A percentile compares a stretch with the other conserved stretches of the same genome.
Evolutionary conservation across 2,329 filamentous ascomycete species (phyloP).

Genomic region (Monosporascus sp.): DNA sequence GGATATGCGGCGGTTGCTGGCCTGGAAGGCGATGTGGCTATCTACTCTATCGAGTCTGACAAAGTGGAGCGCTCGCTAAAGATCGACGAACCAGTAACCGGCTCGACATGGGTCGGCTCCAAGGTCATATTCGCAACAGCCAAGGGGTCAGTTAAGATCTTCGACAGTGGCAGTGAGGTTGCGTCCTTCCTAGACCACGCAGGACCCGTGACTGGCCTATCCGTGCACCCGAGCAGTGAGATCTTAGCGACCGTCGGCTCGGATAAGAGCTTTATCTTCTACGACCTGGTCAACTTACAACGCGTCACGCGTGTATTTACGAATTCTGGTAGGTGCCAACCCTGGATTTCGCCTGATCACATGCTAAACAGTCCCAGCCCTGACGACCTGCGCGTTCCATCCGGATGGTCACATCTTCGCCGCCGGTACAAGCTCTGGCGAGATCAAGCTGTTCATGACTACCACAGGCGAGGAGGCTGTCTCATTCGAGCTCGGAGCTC

Average conservation of each 20-base stretch:
- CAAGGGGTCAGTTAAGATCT: conserved; percentile 75
- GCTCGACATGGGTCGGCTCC: conserved; percentile 57
- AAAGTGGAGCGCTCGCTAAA: conserved; percentile 63
- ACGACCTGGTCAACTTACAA: conserved; percentile 65
- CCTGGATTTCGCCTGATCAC: neutral
- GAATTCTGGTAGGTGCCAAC: conserved; percentile 61
- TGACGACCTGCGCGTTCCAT: conserved; percentile 80
- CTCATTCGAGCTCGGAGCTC: conserved; percentile 62
- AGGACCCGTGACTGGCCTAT: conserved; percentile 70
- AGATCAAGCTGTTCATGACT: conserved; percentile 85
- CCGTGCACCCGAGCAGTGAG: conserved; percentile 75
- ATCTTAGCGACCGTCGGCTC: conserved; percentile 81
- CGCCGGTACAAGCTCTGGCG: conserved; percentile 70
- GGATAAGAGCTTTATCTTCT: conserved; percentile 90
- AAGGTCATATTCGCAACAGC: conserved; percentile 69
- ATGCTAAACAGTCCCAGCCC: conserved; percentile 39
- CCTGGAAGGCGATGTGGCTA: conserved; percentile 63
- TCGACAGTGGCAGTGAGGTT: conserved; percentile 63
- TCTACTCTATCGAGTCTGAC: conserved; percentile 69
- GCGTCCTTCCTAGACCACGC: conserved; percentile 75
- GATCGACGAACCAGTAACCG: conserved; percentile 63
- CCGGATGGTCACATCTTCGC: conserved; percentile 94
- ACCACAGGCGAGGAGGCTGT: conserved; percentile 73
- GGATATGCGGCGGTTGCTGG: conserved; percentile 70
- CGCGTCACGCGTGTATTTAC: conserved; percentile 74